Base-by-base conservation (phyloP, 768 basidiomycete genomes). In the Russula earlei region DNA sequence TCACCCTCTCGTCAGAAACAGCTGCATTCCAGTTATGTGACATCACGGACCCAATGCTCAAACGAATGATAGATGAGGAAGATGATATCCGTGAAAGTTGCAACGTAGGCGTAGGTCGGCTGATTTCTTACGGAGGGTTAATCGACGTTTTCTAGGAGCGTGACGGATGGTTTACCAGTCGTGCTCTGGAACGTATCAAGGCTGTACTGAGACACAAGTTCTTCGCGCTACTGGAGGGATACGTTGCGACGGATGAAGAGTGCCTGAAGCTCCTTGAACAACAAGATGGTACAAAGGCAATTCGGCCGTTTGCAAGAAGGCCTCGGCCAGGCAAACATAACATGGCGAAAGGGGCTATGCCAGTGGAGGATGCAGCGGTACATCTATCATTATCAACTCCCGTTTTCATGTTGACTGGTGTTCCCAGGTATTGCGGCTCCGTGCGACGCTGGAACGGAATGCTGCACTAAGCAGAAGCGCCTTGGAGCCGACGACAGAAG, bases 11-110 rank as follows among this genome's bases (percentile, higher is more conserved):
- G 43, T 84, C 86, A 63, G 88, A 95, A 68, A 87, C 90, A 0
- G 92, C 91, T 1, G 89, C 91, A 17, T 99, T 91, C 71, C 96
- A 98, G 68, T 75, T 99, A 6, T 89, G 89, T 68, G 96, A 99
- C 67, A 87, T 99, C 61, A 71, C 76, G 7, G 96, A 99, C 67
- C 82, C 84, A 6, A 85, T 93, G 78, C 70, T 96, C 46, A 81
- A 81, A 62, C 75, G 75, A 36, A 85, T 94, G 80, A 89, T 98
- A 49, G 78, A 86, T 58, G 81, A 86, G 55, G 75, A 81, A 5
- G 77, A 81, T 15, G 84, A 81, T 43, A 71, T 87, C 17, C 79
- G 83, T 33, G 84, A 87, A 58, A 73, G 68, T 12, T 91, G 89
- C 67, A 75, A 91, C 65, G 92, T 94, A 58, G 63, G 87, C 74